Evolutionary conservation across 2,329 filamentous ascomycete genomes (phyloP).

Genomic region (Fusarium coffeatum): DNA sequence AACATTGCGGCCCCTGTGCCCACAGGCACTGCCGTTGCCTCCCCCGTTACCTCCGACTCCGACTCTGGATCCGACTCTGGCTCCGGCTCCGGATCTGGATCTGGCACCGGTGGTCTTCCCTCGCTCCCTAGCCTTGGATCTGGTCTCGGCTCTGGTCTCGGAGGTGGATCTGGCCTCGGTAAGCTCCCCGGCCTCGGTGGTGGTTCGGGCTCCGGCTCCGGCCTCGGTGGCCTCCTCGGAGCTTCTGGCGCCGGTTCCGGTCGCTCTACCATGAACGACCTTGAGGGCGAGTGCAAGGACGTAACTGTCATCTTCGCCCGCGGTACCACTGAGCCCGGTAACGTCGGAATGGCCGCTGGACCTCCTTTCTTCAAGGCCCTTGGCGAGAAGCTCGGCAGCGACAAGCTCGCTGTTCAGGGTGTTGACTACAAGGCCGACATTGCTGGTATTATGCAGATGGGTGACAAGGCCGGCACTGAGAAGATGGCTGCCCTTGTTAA

Average conservation of each 20-base stretch:
- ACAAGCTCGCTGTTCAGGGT: conserved; percentile 63
- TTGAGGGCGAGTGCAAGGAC: conserved; percentile 42
- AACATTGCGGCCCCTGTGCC: background rate
- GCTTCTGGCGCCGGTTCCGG: conserved; percentile 9
- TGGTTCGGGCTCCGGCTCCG: background rate
- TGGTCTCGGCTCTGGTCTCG: background rate
- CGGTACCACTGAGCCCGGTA: conserved; percentile 64
- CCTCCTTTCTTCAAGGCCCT: conserved; percentile 63
- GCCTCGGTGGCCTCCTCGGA: conserved; percentile 6
- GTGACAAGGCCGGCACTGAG: conserved; percentile 56
- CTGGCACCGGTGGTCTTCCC: background rate
- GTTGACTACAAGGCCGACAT: conserved; percentile 63
- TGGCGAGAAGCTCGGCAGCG: conserved; percentile 53
- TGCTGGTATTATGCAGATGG: conserved; percentile 59
- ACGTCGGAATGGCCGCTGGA: conserved; percentile 62
- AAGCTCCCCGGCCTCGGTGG: background rate
- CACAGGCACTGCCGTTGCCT: background rate
- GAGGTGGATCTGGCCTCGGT: background rate
- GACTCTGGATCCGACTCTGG: background rate
- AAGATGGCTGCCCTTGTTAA: conserved; percentile 51
- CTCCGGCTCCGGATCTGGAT: background rate
- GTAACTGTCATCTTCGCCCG: conserved; percentile 68
- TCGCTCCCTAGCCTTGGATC: background rate
- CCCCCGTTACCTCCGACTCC: background rate
- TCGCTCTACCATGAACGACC: conserved; percentile 41